Evolutionary conservation across 805 yeast genomes (phyloP).

Genomic region (Geotrichum ghanense): DNA sequence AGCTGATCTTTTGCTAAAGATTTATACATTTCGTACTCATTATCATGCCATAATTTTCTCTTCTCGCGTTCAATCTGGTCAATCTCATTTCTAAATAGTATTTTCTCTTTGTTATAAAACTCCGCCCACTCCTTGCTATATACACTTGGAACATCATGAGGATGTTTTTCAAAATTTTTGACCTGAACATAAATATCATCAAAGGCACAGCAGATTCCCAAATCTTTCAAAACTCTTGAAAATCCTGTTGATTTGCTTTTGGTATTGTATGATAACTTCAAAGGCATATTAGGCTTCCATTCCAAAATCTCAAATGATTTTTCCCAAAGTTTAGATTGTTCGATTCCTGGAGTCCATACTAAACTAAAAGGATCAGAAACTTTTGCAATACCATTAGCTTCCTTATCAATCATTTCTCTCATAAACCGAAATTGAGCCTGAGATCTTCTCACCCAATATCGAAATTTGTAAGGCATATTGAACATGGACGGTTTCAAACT

Average conservation of each 20-base stretch:
- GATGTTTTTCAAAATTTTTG: background rate
- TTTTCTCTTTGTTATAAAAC: constrained; percentile 2
- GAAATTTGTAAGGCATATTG: background rate
- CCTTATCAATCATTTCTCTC: background rate
- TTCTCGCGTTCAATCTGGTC: constrained; percentile 2
- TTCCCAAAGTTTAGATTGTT: background rate
- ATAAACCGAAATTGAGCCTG: background rate
- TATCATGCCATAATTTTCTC: background rate
- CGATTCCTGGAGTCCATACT: background rate
- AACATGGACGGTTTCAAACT: background rate
- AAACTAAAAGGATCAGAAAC: background rate
- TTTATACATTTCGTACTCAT: constrained; percentile 6
- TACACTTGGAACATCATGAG: background rate
- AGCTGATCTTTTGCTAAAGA: background rate
- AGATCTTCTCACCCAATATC: background rate
- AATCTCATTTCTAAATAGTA: constrained; percentile 1
- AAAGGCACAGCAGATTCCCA: background rate
- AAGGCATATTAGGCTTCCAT: background rate
- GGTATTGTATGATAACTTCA: background rate
- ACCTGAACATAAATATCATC: background rate
- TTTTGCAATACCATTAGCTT: background rate
- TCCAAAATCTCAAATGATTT: background rate
- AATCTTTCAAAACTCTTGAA: background rate
- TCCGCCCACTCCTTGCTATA: constrained; percentile 1
- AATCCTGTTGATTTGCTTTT: background rate